Base-by-base conservation (phyloP, 2,329 filamentous ascomycete species). In the Karstenula rhodostoma region DNA sequence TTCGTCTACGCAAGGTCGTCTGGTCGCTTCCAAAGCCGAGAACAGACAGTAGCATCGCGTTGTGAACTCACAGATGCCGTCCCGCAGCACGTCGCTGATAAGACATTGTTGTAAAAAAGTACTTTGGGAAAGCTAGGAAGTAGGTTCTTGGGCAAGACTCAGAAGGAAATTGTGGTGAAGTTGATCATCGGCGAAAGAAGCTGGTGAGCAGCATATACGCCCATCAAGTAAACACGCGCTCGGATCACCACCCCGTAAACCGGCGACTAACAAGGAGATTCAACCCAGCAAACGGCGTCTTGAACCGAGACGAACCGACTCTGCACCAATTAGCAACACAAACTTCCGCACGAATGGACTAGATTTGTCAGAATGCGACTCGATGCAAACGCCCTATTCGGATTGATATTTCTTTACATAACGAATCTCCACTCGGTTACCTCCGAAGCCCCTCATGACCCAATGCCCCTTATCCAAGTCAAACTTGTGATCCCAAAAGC, bases 351-450 rank as follows among this genome's bases (percentile, higher is more conserved):
- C 4, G 19, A 37, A 25, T 8, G 13, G n/a, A 40, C 6, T 17
- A 4, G n/a, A 42, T 15, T 13, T 12, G 27, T 15, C 23, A 13
- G 7, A 10, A 43, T 29, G 17, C 25, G 35, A 12, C 17, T 10
- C 12, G 9, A 15, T 43, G 35, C 35, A 42, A 53, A 43, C 50
- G 23, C 22, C 19, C 22, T 13, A 3, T 29, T 29, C 50, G 5
- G 12, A 53, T 19, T 25, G 50, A n/a, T 53, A 53, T 27, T 35
- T 53, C 35, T 27, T 27, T 42, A 27, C 22, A 53, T 43, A 3
- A 29, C 0, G 12, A 19, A 15, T 9, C 3, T 7, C 50, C 35
- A 29, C 9, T 23, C 8, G 27, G 6, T 43, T 9, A 2, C 33
- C 33, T 51, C 42, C 12, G n/a, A 33, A 44, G 5, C 12, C 2